phyloP scores from a whole-genome alignment of 352 stramenopile species.

The Detonula confervacea region DNA sequence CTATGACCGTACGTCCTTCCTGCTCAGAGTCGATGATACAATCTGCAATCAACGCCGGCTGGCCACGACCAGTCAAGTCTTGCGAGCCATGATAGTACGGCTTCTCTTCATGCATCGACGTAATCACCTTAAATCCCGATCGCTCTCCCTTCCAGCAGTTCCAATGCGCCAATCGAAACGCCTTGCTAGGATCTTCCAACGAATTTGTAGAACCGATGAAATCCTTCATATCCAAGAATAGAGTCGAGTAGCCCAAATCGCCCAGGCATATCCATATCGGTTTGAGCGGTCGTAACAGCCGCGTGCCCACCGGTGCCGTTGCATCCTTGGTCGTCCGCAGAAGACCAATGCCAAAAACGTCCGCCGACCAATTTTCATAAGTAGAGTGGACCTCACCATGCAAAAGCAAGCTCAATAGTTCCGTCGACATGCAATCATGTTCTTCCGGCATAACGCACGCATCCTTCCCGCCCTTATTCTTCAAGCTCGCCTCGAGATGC shows the following conservation, averaged over 20 bases:
- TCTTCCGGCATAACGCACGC: constrained; percentile 35
- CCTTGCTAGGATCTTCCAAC: constrained; percentile 48
- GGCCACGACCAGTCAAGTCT: not conserved
- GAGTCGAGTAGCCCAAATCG: constrained; percentile 64
- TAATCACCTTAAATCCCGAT: constrained; percentile 58
- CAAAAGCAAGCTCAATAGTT: constrained; percentile 76
- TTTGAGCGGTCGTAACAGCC: constrained; percentile 57
- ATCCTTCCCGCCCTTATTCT: constrained; percentile 18
- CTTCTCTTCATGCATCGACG: constrained; percentile 29
- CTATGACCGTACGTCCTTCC: constrained; percentile 29
- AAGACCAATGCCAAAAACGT: constrained; percentile 67
- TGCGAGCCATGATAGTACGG: not conserved
- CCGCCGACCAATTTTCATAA: constrained; percentile 64
- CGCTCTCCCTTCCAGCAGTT: constrained; percentile 67
- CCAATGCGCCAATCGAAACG: constrained; percentile 66
- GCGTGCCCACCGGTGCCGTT: constrained; percentile 23
- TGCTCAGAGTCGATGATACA: constrained; percentile 35
- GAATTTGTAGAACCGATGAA: constrained; percentile 19
- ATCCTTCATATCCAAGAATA: constrained; percentile 52
- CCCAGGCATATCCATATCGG: constrained; percentile 74
- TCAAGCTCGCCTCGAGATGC: constrained; percentile 27
- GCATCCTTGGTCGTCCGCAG: constrained; percentile 37
- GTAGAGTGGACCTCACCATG: constrained; percentile 52
- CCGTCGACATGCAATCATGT: constrained; percentile 58
- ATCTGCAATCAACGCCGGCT: not conserved